Conservation (phyloP, 306 rosid species). For the Casuarina glauca region DNA sequence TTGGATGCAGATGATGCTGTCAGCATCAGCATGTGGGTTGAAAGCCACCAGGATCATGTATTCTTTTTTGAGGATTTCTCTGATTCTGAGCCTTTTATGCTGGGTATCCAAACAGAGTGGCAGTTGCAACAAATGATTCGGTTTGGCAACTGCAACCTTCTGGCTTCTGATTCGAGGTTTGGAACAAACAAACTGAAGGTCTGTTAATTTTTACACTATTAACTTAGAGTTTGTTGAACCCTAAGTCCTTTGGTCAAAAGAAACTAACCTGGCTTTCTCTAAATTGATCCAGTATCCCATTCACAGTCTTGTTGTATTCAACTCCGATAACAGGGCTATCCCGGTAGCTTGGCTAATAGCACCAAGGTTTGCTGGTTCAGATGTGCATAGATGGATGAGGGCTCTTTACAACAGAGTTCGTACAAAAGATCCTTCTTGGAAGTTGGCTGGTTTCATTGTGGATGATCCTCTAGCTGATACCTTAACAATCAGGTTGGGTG, state of each 20-base stretch:
- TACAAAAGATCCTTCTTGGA: conserved; percentile 80
- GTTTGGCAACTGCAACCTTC: conserved; percentile 75
- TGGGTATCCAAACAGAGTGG: conserved; percentile 98
- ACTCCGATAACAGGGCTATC: conserved; percentile 82
- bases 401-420: conserved; percentile 81
- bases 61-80: conserved; percentile 82
- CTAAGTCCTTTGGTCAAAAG: conserved; percentile 12
- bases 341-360: conserved; percentile 92
- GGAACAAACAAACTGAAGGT: conserved; percentile 92
- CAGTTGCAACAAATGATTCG: conserved; percentile 91
- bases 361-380: conserved; percentile 60
- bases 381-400: conserved; percentile 92
- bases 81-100: conserved; percentile 65
- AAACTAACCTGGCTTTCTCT: conserved; percentile 38
- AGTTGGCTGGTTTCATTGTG: conserved; percentile 80
- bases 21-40: conserved; percentile 79
- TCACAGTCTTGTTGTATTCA: conserved; percentile 92
- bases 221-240: conserved; percentile 21
- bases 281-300: conserved; percentile 62
- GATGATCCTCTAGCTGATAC: conserved; percentile 83
- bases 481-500: conserved; percentile 66
- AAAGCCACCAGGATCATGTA: conserved; percentile 66
- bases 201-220: conserved; percentile 17
- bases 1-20: conserved; percentile 72
- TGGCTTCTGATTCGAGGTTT: conserved; percentile 88